These are phyloP conservation scores for Ophiognomonia clavigignenti-juglandacearum DNA, from an alignment of 2,329 filamentous ascomycete genomes.

Conservation along the genomic window DNA sequence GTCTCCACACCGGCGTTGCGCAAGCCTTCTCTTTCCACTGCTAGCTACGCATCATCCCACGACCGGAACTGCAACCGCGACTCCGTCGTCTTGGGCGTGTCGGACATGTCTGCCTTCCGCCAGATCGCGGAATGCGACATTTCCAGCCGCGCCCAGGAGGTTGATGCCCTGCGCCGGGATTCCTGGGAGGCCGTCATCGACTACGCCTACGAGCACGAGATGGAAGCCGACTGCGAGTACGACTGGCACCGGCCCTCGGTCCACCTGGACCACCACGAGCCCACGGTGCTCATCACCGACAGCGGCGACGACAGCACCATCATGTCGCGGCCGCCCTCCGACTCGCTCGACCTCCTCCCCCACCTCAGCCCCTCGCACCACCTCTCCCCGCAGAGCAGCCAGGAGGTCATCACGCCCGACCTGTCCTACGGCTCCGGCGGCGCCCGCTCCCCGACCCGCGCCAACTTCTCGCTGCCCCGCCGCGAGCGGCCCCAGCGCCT, in stretches of 20 bases:
- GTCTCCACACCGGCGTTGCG: constrained; percentile 43
- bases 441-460: constrained; percentile 35
- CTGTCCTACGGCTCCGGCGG: constrained; percentile 24
- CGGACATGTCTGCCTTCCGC: constrained; percentile 35
- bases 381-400: constrained; percentile 13
- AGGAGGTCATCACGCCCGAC: constrained; percentile 41
- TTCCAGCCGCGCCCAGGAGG: constrained; percentile 20
- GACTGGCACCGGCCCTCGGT: constrained; percentile 58
- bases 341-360: constrained; percentile 38
- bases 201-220: constrained; percentile 66
- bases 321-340: constrained; percentile 19
- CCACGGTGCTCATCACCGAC: constrained; percentile 4
- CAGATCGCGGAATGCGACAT: constrained; percentile 25
- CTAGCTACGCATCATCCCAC: constrained; percentile 11
- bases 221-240: constrained; percentile 62
- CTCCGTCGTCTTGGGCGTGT: constrained; percentile 47
- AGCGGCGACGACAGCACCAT: constrained; percentile 17
- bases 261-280: constrained; percentile 35
- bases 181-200: constrained; percentile 68
- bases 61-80: constrained; percentile 38
- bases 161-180: constrained; percentile 32
- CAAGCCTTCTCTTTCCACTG: constrained; percentile 7
- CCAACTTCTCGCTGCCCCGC: constrained; percentile 49
- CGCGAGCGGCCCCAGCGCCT: constrained; percentile 26
- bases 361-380: constrained; percentile 45